Evolutionary conservation across 2,329 filamentous ascomycete genomes (phyloP).

Genomic region (Colletotrichum incanum): DNA sequence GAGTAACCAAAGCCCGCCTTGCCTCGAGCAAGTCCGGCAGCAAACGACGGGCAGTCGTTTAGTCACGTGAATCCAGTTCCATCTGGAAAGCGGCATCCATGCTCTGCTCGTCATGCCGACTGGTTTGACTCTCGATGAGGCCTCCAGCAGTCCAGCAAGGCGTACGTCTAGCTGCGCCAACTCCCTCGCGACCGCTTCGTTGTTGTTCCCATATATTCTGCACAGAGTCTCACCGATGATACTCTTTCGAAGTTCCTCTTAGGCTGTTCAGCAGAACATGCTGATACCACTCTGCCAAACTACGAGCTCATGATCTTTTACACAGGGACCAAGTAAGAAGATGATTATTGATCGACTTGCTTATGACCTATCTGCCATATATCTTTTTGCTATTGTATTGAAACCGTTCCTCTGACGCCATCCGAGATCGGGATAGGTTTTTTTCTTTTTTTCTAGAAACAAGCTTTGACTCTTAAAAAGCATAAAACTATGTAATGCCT

Average conservation of each 20-base stretch:
- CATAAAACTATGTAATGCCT: too few species aligned
- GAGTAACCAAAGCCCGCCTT: neutral
- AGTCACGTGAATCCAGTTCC: constrained; percentile 12
- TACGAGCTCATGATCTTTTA: too few species aligned
- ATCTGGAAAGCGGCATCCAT: constrained; percentile 5
- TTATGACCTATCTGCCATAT: too few species aligned
- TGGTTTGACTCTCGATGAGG: neutral
- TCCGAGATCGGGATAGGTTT: too few species aligned
- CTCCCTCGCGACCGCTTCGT: constrained; percentile 8
- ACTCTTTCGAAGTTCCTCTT: neutral
- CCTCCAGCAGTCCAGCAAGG: neutral
- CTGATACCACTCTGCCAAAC: too few species aligned
- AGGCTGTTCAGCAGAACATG: neutral
- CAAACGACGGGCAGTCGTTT: neutral
- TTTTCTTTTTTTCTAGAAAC: too few species aligned
- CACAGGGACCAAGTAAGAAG: too few species aligned
- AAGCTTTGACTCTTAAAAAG: too few species aligned
- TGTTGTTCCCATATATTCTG: constrained; percentile 16
- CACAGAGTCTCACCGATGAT: neutral
- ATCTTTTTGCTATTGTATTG: too few species aligned
- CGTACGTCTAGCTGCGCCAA: neutral
- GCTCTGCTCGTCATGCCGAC: constrained; percentile 15
- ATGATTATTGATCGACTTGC: too few species aligned
- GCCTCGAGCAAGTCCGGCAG: constrained; percentile 1
- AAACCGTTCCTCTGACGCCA: too few species aligned